A percentile compares a stretch with the other conserved stretches of the same genome.
phyloP scores from a whole-genome alignment of 2,329 filamentous ascomycete genomes.

The Fusarium subglutinans region DNA sequence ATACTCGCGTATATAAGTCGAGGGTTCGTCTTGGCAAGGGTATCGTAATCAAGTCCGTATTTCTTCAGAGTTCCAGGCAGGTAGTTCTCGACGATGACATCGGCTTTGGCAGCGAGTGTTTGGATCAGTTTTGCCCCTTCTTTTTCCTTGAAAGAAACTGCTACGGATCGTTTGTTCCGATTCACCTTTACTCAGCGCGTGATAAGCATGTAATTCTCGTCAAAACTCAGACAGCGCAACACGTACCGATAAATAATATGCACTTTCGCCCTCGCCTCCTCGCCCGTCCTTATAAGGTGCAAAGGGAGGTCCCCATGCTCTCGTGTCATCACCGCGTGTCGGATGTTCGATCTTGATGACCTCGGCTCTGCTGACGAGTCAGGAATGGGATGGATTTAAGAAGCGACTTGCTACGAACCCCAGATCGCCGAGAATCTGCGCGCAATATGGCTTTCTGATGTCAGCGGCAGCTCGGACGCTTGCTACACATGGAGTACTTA shows the following conservation, averaged over 20 bases:
- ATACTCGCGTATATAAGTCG: conserved; percentile 91
- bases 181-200: conserved; percentile 70
- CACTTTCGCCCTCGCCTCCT: conserved; percentile 79
- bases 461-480: background rate
- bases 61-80: conserved; percentile 89
- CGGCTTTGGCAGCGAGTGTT: conserved; percentile 80
- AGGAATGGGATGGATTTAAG: background rate
- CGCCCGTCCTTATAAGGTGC: conserved; percentile 74
- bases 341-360: conserved; percentile 98
- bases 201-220: background rate
- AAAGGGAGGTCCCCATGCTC: conserved; percentile 95
- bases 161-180: conserved; percentile 94
- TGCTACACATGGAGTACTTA: conserved; percentile 48
- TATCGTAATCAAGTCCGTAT: conserved; percentile 89
- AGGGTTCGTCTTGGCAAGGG: conserved; percentile 81
- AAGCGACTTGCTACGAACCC: background rate
- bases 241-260: conserved; percentile 84
- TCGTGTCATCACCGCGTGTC: conserved; percentile 86
- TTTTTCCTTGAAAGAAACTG: conserved; percentile 87
- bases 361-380: conserved; percentile 71
- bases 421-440: conserved; percentile 92
- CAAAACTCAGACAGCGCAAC: accelerated
- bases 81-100: conserved; percentile 96
- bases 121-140: conserved; percentile 86
- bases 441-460: conserved; percentile 81